Base-by-base conservation (phyloP, 2,329 filamentous ascomycete species). In the Beauveria sp. region DNA sequence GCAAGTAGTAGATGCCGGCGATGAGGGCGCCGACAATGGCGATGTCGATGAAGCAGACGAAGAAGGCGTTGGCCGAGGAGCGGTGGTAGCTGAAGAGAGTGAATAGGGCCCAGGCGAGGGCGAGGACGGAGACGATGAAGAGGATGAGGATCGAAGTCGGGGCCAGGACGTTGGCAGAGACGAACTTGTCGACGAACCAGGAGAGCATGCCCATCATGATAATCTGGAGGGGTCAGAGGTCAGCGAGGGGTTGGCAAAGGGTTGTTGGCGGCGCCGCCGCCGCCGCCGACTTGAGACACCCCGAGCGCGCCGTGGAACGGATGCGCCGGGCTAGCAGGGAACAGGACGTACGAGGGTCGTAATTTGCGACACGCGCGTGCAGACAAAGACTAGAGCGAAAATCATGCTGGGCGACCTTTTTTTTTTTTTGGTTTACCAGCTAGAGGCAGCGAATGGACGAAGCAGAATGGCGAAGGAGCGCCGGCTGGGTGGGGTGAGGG, bases 21-120 rank as follows among this genome's bases (percentile, higher is more conserved):
- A 88, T 87, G 68, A 88, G 79, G 62, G 84, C 83, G 65, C 84
- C 86, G 63, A 87, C 76, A 69, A 89, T 86, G 68, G 73, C 75
- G 14, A 87, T 73, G 72, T 88, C 86, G 71, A 87, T 67, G 64
- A 87, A 66, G 59, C 79, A 75, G 63, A 88, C 81, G 73, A 87
- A 86, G 64, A 75, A 75, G n/a, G 84, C 80, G 74, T 87, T 86
- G 67, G 77, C 72, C 52, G 77, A 80, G 34, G 82, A 82, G 62
- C 85, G 84, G 77, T 86, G 83, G 78, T 87, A 88, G 71, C 76
- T 80, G 79, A 88, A 86, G 64, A 89, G 78, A 8, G 86, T 88
- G 70, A 81, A 81, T 74, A 88, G 73, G 64, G 82, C 76, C 86
- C 86, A 89, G 63, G 82, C 83, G 59, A 82, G 78, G 40, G 78